These are phyloP conservation scores for California macrophylla DNA, from an alignment of 441 rosid species.

Conservation along the genomic window DNA sequence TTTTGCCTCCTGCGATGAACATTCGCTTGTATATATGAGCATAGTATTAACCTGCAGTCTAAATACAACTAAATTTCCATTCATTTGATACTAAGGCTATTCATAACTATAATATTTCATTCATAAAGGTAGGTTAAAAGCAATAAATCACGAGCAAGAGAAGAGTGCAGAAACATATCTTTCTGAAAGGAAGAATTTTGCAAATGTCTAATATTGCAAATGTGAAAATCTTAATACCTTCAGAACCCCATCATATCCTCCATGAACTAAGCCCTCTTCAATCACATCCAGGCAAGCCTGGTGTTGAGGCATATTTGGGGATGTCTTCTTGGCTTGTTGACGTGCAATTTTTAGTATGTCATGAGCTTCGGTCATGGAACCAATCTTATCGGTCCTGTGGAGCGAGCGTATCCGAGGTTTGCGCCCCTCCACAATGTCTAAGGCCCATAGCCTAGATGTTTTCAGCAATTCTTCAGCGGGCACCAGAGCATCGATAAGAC, in stretches of 20 bases:
- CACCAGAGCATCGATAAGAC: conserved; percentile 72
- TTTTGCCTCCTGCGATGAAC: conserved; percentile 20
- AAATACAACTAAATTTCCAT: not conserved
- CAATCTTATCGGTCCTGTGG: conserved; percentile 24
- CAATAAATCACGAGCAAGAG: not conserved
- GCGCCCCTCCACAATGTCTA: conserved; percentile 19
- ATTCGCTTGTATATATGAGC: not conserved
- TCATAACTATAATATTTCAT: not conserved
- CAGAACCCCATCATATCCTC: conserved; percentile 19
- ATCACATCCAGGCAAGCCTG: conserved; percentile 24
- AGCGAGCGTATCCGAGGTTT: conserved; percentile 28
- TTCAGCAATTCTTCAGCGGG: conserved; percentile 64
- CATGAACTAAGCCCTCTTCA: conserved; percentile 24
- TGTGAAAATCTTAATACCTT: conserved; percentile 15
- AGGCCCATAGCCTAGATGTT: conserved; percentile 44
- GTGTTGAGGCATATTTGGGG: conserved; percentile 27
- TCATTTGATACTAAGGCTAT: not conserved
- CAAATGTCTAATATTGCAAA: not conserved
- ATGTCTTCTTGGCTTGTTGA: conserved; percentile 12
- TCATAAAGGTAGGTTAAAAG: not conserved
- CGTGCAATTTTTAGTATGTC: conserved; percentile 20
- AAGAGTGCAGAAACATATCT: not conserved
- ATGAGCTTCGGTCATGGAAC: conserved; percentile 22
- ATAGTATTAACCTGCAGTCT: not conserved
- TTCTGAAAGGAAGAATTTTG: not conserved